Conservation (phyloP, 345 rosid species). For the Gossypium thurberi region DNA sequence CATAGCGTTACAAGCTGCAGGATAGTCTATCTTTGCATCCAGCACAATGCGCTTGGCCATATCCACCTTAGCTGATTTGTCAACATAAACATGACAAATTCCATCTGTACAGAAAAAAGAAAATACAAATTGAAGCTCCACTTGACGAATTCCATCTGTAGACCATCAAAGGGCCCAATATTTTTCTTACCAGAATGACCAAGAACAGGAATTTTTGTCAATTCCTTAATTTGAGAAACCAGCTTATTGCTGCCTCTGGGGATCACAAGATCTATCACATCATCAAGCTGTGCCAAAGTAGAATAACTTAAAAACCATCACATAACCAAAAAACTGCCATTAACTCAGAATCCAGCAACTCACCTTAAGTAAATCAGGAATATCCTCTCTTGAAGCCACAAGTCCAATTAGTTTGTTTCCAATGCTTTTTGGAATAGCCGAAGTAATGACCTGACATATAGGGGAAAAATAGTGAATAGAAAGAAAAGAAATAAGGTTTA, state of each 20-base stretch:
- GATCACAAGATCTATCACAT: slow-evolving; percentile 72
- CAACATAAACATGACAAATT: slow-evolving; percentile 65
- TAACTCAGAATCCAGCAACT: not conserved
- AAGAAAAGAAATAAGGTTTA: not conserved
- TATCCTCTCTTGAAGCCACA: slow-evolving; percentile 65
- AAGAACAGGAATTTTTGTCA: slow-evolving; percentile 77
- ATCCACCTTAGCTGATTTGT: slow-evolving; percentile 55
- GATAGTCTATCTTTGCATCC: slow-evolving; percentile 73
- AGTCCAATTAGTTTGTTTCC: slow-evolving; percentile 62
- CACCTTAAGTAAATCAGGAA: slow-evolving; percentile 74
- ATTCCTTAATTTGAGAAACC: slow-evolving; percentile 58
- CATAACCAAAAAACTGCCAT: not conserved
- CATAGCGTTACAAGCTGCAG: slow-evolving; percentile 76
- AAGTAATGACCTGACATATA: slow-evolving; percentile 47
- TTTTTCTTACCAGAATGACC: slow-evolving; percentile 65
- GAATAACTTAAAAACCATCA: slow-evolving; percentile 3
- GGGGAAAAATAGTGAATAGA: not conserved
- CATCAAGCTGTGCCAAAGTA: slow-evolving; percentile 49
- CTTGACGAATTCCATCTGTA: not conserved
- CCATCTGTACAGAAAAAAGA: slow-evolving; percentile 41
- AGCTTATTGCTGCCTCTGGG: slow-evolving; percentile 74
- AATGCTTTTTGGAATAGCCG: slow-evolving; percentile 49
- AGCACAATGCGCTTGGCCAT: slow-evolving; percentile 50
- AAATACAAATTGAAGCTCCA: not conserved
- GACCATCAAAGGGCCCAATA: not conserved